Percentiles rank a stretch among this genome's conserved stretches.
Evolutionary conservation across 768 basidiomycete genomes (phyloP).

Genomic region (Omphalotus guepiniiformis): DNA sequence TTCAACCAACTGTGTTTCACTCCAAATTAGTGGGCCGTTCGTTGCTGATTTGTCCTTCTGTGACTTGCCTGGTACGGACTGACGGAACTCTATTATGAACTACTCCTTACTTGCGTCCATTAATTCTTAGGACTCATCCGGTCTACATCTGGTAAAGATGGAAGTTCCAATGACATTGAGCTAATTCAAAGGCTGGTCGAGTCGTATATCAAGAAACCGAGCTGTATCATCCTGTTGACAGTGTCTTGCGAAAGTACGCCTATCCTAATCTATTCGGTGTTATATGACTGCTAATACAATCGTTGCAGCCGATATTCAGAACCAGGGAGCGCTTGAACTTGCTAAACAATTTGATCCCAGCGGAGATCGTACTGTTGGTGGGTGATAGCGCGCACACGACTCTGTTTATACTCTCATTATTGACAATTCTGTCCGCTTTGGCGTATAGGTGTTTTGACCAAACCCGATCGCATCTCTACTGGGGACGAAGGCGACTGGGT

Average conservation of each 20-base stretch:
- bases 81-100: not conserved
- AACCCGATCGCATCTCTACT: constrained; percentile 61
- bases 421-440: not conserved
- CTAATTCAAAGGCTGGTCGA: constrained; percentile 56
- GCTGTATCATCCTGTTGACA: constrained; percentile 57
- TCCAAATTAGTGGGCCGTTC: constrained; percentile 55
- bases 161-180: constrained; percentile 52
- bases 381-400: no score
- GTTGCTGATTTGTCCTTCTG: constrained; percentile 63
- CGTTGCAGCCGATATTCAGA: constrained; percentile 68
- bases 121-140: constrained; percentile 43
- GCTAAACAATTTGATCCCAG: constrained; percentile 56
- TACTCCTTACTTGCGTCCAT: not conserved
- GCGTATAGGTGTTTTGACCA: constrained; percentile 61
- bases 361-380: constrained; percentile 69
- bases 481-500: constrained; percentile 59
- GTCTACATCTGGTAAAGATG: constrained; percentile 45
- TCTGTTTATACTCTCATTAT: not conserved
- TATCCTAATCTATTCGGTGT: not conserved
- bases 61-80: constrained; percentile 49
- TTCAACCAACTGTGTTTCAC: constrained; percentile 51
- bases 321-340: constrained; percentile 68
- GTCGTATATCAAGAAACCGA: constrained; percentile 56
- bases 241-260: constrained; percentile 62
- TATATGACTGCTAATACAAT: not conserved